These are phyloP conservation scores for Sclerotiophoma versabilis DNA, from an alignment of 2,329 filamentous ascomycete species.

Conservation along the genomic window DNA sequence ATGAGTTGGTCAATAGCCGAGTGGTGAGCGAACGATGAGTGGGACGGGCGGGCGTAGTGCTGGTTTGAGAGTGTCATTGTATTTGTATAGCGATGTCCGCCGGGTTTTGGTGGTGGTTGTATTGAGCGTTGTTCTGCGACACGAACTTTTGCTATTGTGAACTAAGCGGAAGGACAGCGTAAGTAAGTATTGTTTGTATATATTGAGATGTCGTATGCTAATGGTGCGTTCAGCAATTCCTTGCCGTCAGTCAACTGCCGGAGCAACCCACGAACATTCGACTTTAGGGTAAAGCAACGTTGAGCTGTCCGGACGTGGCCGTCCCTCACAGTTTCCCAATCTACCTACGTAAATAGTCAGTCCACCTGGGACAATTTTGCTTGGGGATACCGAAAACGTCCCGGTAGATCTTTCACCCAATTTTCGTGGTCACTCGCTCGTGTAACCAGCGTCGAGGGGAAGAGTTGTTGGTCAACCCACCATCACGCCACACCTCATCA, in stretches of 20 bases:
- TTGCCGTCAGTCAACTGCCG: constrained; percentile 8
- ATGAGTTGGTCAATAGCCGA: constrained; percentile 5
- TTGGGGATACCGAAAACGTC: constrained; percentile 13
- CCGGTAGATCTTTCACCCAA: constrained; percentile 32
- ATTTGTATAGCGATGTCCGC: constrained; percentile 1
- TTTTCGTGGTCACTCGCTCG: constrained; percentile 30
- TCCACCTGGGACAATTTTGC: constrained; percentile 2
- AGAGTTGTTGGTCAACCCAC: constrained; percentile 30
- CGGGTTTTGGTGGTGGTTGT: background rate
- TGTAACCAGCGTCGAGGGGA: constrained; percentile 19
- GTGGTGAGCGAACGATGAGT: background rate
- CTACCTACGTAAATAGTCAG: constrained; percentile 5
- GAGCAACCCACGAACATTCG: constrained; percentile 9
- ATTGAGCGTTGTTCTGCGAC: background rate
- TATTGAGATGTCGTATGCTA: constrained; percentile 1
- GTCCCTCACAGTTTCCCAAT: background rate
- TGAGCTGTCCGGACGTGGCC: constrained; percentile 1
- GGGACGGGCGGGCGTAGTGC: constrained; percentile 5
- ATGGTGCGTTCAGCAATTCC: constrained; percentile 8
- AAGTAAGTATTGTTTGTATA: background rate
- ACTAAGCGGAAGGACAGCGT: background rate
- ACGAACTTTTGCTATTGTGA: background rate
- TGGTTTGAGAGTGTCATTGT: background rate
- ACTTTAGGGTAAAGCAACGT: background rate
- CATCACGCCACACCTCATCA: constrained; percentile 41